Percentiles rank a stretch among this genome's conserved stretches.
Conservation (phyloP, 192 early-diverging fungal species). For the Coemansia sp. region DNA sequence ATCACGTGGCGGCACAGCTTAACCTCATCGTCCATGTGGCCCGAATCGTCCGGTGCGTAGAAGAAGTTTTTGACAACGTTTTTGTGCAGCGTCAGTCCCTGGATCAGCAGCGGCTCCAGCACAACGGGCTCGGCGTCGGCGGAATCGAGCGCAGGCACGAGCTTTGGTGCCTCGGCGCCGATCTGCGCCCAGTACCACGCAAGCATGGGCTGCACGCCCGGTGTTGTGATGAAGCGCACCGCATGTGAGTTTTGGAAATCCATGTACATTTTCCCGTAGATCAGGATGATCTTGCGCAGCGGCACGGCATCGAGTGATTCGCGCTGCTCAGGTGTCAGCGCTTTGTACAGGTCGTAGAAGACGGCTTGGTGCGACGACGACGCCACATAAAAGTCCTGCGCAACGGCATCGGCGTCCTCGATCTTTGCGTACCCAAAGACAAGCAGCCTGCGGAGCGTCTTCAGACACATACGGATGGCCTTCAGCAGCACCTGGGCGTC, state of each 20-base stretch:
- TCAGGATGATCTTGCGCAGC: constrained; percentile 58
- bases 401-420: constrained; percentile 7
- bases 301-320: constrained; percentile 8
- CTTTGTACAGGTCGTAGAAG: constrained; percentile 32
- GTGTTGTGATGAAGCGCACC: constrained; percentile 63
- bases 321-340: constrained; percentile 17
- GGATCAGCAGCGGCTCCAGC: constrained; percentile 69
- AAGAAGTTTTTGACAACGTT: constrained; percentile 46
- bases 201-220: constrained; percentile 63
- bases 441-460: constrained; percentile 74
- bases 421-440: constrained; percentile 71
- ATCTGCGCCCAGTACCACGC: constrained; percentile 75
- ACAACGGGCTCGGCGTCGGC: neutral
- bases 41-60: constrained; percentile 25
- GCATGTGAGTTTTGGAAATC: constrained; percentile 69
- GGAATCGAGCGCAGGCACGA: constrained; percentile 16
- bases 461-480: constrained; percentile 66
- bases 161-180: constrained; percentile 20
- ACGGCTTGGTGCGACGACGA: constrained; percentile 32
- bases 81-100: constrained; percentile 63
- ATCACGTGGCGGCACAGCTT: constrained; percentile 59
- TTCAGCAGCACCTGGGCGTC: constrained; percentile 50
- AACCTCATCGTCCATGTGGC: constrained; percentile 49
- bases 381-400: constrained; percentile 34
- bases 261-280: constrained; percentile 78